A percentile compares a stretch with the other conserved stretches of the same genome.
Evolutionary conservation across 2,329 filamentous ascomycete genomes (phyloP).

Genomic region (Fusarium chlamydosporum): DNA sequence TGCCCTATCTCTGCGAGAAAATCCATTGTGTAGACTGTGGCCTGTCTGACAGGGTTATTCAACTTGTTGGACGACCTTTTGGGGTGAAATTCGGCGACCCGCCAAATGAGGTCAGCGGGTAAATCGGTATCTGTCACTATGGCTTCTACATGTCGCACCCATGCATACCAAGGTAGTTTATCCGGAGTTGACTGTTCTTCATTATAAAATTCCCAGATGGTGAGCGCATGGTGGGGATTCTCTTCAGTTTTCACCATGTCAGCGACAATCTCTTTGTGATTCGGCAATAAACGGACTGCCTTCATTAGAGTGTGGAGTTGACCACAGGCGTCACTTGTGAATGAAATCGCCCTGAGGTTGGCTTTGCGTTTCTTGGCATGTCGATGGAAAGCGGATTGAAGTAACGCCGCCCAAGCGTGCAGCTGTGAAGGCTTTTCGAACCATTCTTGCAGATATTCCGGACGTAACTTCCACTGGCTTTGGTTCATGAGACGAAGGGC

Average conservation of each 20-base stretch:
- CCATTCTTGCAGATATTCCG: conserved; percentile 16
- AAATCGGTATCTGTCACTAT: conserved; percentile 55
- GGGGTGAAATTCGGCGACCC: conserved; percentile 47
- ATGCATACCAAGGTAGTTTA: conserved; percentile 54
- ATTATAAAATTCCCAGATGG: conserved; percentile 34
- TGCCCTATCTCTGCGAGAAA: conserved; percentile 53
- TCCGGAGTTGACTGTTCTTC: conserved; percentile 2
- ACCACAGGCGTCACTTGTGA: conserved; percentile 26
- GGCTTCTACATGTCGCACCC: conserved; percentile 52
- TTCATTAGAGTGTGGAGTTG: conserved; percentile 24
- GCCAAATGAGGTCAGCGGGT: conserved; percentile 48
- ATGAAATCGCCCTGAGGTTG: conserved; percentile 13
- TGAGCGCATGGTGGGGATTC: conserved; percentile 16
- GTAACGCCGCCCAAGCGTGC: conserved; percentile 23
- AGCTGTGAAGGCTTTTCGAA: conserved; percentile 1
- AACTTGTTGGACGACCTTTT: conserved; percentile 3
- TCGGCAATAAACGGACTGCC: conserved; percentile 11
- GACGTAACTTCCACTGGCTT: conserved; percentile 10
- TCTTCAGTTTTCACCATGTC: conserved; percentile 19
- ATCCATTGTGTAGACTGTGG: conserved; percentile 32
- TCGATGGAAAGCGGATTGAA: conserved; percentile 10
- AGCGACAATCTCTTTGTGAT: conserved; percentile 5
- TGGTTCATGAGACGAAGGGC: conserved; percentile 28
- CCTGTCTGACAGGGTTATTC: conserved; percentile 7
- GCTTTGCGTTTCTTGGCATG: conserved; percentile 14